Evolutionary conservation across 2,329 filamentous ascomycete genomes (phyloP), one percentile per base, ranked within the genome.

Genomic region (Aspergillus flavus): DNA sequence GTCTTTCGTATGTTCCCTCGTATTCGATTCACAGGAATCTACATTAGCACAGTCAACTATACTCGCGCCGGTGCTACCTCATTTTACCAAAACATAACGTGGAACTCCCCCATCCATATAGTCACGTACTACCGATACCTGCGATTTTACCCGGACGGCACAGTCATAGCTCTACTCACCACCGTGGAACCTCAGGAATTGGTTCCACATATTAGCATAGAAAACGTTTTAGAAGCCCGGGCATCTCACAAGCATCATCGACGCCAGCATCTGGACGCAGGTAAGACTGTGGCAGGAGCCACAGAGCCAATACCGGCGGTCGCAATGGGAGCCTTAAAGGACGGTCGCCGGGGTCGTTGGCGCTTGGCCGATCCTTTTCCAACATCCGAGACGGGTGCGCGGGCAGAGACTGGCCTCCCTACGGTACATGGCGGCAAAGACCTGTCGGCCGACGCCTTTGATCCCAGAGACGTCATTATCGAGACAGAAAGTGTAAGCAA

Each of bases 121-220:
- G 93, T 99, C 56, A 99, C 95, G 0, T 99, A 98, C 80, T 99
- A 96, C 81, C 92, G 95, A 62, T 99, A 98, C 79, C 86, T 99
- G 4, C 91, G 95, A 59, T 95, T 99, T 81, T 95, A 95, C 81
- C 91, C 93, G 28, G 92, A 98, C 76, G 95, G 95, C 32, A 90
- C 91, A 1, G 88, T 86, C 67, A 89, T 98, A 63, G 92, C 89
- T 59, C 84, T 99, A 1, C 85, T 96, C 41, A 92, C 91, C 0
- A 96, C 92, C 0, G 80, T 86, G 6, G 92, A 97, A 74, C 95
- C 95, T 0, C 80, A 85, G n/a, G 92, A 96, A 21, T 91, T 98
- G 14, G 92, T 99, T 0, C 92, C 93, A 61, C 86, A 94, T 71
- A 84, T 99, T 23, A 92, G 87, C 43, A 88, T 87, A 64, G 89